These are phyloP conservation scores for Madurella mycetomatis DNA, from an alignment of 2,329 filamentous ascomycete genomes.

Conservation along the genomic window DNA sequence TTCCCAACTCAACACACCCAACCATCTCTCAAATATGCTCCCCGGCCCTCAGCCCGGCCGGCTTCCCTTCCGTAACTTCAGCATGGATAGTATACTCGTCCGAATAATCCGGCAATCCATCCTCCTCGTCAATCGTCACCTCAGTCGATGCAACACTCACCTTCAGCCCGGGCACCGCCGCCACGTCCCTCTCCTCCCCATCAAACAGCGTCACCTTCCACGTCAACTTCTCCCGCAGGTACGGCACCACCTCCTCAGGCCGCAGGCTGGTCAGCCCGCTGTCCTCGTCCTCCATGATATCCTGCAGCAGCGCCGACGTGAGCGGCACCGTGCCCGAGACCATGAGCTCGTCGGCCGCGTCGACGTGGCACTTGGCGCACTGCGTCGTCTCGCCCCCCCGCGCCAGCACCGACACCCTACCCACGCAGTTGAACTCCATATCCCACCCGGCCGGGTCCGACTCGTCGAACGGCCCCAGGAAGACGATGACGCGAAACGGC, in stretches of 20 bases:
- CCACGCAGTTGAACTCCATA: constrained; percentile 44
- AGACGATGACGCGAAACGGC: constrained; percentile 53
- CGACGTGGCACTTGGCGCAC: constrained; percentile 25
- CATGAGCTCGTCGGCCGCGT: constrained; percentile 20
- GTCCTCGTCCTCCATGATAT: constrained; percentile 22
- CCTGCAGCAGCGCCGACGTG: constrained; percentile 28
- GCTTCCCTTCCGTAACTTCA: constrained; percentile 25
- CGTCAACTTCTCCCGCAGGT: constrained; percentile 24
- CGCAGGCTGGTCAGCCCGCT: constrained; percentile 18
- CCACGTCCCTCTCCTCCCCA: constrained; percentile 22
- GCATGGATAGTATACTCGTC: constrained; percentile 21
- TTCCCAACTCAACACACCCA: no score
- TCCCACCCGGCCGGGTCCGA: constrained; percentile 34
- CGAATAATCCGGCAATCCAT: constrained; percentile 24
- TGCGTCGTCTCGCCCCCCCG: constrained; percentile 26
- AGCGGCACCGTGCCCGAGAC: constrained; percentile 30
- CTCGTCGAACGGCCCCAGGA: constrained; percentile 39
- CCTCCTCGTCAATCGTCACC: constrained; percentile 24
- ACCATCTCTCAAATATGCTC: constrained; percentile 10
- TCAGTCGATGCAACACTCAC: constrained; percentile 25
- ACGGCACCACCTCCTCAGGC: constrained; percentile 26
- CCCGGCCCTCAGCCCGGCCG: constrained; percentile 17
- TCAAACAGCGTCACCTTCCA: constrained; percentile 26
- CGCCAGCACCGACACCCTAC: constrained; percentile 39
- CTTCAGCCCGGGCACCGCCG: constrained; percentile 22